Evolutionary conservation across 2,329 filamentous ascomycete species (phyloP).

Genomic region (Penicillium occitanis): DNA sequence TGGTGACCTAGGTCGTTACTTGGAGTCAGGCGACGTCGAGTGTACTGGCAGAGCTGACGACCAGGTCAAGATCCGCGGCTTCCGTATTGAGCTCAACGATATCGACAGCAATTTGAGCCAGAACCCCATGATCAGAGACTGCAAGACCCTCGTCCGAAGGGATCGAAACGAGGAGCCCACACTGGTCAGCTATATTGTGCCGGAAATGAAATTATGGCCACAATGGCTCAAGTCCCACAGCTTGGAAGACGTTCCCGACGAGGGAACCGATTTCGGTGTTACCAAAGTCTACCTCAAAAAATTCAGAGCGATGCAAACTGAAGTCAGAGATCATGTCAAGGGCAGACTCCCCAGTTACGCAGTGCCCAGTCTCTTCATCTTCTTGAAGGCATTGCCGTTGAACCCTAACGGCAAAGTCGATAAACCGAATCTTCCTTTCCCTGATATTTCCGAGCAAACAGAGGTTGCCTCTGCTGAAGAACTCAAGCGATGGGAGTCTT

Average conservation of each 20-base stretch:
- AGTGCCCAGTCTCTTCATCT: slow-evolving; percentile 71
- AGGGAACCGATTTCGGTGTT: slow-evolving; percentile 44
- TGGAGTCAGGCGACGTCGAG: slow-evolving; percentile 68
- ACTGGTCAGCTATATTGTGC: slow-evolving; percentile 86
- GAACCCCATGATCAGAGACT: slow-evolving; percentile 75
- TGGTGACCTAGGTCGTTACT: slow-evolving; percentile 79
- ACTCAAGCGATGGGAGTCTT: slow-evolving; percentile 46
- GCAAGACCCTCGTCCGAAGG: slow-evolving; percentile 78
- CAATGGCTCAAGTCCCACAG: slow-evolving; percentile 62
- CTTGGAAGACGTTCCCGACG: slow-evolving; percentile 53
- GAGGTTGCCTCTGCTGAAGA: slow-evolving; percentile 55
- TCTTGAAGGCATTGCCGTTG: slow-evolving; percentile 70
- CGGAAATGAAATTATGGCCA: slow-evolving; percentile 72
- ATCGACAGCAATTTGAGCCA: slow-evolving; percentile 81
- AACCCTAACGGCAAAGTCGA: slow-evolving; percentile 87
- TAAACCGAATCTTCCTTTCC: slow-evolving; percentile 76
- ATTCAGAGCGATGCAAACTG: slow-evolving; percentile 60
- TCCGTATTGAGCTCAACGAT: slow-evolving; percentile 90
- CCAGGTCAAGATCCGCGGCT: slow-evolving; percentile 95
- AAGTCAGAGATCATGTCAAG: slow-evolving; percentile 67
- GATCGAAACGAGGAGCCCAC: slow-evolving; percentile 82
- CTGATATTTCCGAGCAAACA: slow-evolving; percentile 66
- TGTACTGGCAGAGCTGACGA: slow-evolving; percentile 78
- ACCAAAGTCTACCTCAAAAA: slow-evolving; percentile 49
- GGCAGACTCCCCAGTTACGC: slow-evolving; percentile 71